Conservation (phyloP, 371 early-diverging fungal genomes). For the Encephalitozoon cuniculi region DNA sequence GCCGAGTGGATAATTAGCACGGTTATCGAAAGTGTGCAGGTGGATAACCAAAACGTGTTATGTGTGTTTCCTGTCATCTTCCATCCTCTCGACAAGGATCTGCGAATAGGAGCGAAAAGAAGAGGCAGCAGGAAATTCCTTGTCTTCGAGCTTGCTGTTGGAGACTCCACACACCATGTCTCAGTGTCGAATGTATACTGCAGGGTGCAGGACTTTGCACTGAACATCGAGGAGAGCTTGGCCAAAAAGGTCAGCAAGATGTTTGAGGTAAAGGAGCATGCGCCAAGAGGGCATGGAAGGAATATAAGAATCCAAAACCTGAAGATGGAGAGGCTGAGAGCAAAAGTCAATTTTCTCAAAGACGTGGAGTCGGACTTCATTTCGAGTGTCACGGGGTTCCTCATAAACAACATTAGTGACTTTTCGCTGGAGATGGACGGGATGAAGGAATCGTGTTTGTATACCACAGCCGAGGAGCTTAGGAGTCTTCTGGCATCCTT, state of each 20-base stretch:
- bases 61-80: background rate
- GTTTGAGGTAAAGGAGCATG: background rate
- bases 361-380: background rate
- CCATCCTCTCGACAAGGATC: background rate
- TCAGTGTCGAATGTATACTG: background rate
- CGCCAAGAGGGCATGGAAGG: background rate
- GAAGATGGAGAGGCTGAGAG: background rate
- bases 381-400: background rate
- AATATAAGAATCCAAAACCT: background rate
- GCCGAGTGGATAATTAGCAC: background rate
- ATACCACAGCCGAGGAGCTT: background rate
- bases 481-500: background rate
- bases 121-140: background rate
- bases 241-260: background rate
- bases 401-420: slow-evolving; percentile 1
- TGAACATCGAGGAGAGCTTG: background rate
- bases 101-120: background rate
- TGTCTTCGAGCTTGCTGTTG: background rate
- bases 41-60: background rate
- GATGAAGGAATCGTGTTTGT: background rate
- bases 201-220: background rate
- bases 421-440: background rate
- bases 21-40: background rate
- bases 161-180: background rate
- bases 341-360: background rate